Evolutionary conservation across 2,329 filamentous ascomycete genomes (phyloP).

Genomic region (Cryphonectria naterciae): DNA sequence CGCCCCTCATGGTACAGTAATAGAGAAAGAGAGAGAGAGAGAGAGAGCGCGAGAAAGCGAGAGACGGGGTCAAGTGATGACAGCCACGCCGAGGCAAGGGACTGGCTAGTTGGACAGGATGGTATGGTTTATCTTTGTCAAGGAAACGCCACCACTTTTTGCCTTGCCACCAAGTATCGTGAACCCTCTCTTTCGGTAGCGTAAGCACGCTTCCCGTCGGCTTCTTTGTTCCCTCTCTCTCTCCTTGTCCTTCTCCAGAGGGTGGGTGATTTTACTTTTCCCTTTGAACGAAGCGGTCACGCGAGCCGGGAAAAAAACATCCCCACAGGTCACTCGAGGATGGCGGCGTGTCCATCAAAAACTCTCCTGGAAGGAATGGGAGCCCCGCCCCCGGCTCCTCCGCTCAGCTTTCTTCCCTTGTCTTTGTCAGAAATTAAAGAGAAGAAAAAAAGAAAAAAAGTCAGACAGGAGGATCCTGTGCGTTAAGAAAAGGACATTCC

Average conservation of each 20-base stretch:
- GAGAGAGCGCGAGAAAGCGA: not conserved
- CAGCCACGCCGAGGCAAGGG: not conserved
- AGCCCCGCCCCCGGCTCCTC: not conserved
- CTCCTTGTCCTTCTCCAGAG: not conserved
- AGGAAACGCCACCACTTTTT: not conserved
- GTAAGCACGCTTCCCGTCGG: conserved; percentile 8
- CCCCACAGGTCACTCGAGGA: not conserved
- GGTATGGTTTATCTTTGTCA: not conserved
- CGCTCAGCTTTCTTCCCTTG: not conserved
- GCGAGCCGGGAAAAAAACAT: no score
- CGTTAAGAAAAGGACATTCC: not conserved
- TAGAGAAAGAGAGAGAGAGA: not conserved
- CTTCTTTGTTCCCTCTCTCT: not conserved
- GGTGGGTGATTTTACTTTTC: not conserved
- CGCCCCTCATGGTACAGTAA: not conserved
- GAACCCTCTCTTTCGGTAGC: not conserved
- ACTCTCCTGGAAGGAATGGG: not conserved
- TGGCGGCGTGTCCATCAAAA: not conserved
- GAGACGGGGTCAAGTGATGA: not conserved
- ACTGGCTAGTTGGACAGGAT: not conserved
- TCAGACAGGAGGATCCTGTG: conserved; percentile 6
- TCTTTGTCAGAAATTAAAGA: not conserved
- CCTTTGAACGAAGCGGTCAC: not conserved
- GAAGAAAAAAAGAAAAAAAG: not conserved
- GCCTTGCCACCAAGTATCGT: not conserved